Evolutionary conservation across 768 basidiomycete genomes (phyloP).

Genomic region (Lentinula lateritia): DNA sequence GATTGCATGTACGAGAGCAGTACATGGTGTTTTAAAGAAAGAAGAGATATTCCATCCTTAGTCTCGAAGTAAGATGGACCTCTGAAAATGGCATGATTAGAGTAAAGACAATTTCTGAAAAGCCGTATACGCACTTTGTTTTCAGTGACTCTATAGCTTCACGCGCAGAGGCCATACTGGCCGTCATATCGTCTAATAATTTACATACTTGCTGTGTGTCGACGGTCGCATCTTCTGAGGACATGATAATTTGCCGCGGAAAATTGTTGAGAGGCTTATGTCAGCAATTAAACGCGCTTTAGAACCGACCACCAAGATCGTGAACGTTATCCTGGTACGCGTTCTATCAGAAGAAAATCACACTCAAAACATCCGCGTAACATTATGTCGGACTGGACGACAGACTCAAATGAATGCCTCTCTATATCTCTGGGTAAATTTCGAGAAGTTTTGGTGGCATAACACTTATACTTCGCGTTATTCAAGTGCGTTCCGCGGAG

Average conservation of each 20-base stretch:
- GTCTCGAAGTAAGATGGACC: constrained; percentile 33
- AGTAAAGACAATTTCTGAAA: not conserved
- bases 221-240: not conserved
- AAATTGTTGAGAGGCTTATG: not conserved
- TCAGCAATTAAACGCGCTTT: not conserved
- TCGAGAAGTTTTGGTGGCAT: not conserved
- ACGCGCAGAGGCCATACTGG: constrained; percentile 5
- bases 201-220: constrained; percentile 4
- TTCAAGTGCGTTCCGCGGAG: constrained; percentile 60
- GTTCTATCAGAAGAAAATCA: not conserved
- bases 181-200: constrained; percentile 3
- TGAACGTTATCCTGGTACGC: not conserved
- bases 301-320: not conserved
- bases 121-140: not conserved
- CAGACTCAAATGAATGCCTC: constrained; percentile 9
- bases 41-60: constrained; percentile 82
- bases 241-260: not conserved
- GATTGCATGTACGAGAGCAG: constrained; percentile 85
- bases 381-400: constrained; percentile 10
- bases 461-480: not conserved
- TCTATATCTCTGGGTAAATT: constrained; percentile 1
- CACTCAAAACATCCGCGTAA: not conserved
- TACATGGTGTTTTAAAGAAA: constrained; percentile 82
- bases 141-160: not conserved
- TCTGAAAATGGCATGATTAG: not conserved